Conservation (phyloP, 2,329 filamentous ascomycete species). For the Aspergillus transmontanensis region DNA sequence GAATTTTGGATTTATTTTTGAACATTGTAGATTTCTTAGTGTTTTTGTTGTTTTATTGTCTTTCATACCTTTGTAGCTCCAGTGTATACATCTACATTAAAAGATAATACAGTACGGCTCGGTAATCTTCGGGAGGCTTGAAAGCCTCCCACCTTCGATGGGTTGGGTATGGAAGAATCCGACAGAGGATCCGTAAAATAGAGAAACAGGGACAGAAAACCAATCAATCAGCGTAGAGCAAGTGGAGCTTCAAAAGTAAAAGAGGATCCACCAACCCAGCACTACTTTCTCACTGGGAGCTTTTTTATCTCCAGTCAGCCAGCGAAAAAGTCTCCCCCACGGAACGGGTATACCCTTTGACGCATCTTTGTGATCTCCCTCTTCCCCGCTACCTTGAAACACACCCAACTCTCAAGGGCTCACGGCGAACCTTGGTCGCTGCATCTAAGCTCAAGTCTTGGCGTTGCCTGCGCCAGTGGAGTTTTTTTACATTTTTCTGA, state of each 20-base stretch:
- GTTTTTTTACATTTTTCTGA: constrained; percentile 4
- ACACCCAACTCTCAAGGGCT: constrained; percentile 19
- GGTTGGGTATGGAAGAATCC: not conserved
- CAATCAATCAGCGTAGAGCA: constrained; percentile 9
- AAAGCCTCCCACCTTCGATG: not conserved
- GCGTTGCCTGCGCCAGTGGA: constrained; percentile 22
- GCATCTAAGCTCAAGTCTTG: constrained; percentile 33
- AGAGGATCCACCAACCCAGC: constrained; percentile 12
- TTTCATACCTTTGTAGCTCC: not conserved
- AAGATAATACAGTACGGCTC: not conserved
- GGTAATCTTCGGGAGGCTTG: not conserved
- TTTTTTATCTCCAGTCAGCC: constrained; percentile 17
- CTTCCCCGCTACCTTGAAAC: constrained; percentile 40
- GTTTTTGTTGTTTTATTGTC: not conserved
- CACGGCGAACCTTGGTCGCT: constrained; percentile 36
- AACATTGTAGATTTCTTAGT: not conserved
- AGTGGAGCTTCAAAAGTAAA: constrained; percentile 4
- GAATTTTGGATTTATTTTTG: not conserved
- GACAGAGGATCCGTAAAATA: constrained; percentile 1
- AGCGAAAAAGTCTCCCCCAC: constrained; percentile 22
- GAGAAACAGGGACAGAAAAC: constrained; percentile 7
- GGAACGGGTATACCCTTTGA: constrained; percentile 37
- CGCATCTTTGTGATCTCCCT: constrained; percentile 32
- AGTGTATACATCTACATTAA: not conserved
- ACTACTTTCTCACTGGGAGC: constrained; percentile 11